Conservation (phyloP, 495 filamentous ascomycete species). For the Oidiodendron maius region DNA sequence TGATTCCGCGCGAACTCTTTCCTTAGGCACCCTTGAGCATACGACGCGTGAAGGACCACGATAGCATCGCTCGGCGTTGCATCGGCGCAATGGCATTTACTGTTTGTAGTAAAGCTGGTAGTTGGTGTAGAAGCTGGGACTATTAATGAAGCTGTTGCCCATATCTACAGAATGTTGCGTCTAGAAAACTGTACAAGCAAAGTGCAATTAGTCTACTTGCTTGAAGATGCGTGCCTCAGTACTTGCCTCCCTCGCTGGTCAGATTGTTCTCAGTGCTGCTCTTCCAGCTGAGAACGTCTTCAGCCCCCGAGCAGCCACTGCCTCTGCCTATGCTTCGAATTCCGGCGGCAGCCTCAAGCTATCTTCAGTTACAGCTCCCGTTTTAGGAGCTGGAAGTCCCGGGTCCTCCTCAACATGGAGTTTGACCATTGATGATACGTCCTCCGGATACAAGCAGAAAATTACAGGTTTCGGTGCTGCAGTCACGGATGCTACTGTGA, state of each 20-base stretch:
- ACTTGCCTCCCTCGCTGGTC: neutral
- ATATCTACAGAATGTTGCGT: neutral
- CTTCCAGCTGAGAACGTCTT: neutral
- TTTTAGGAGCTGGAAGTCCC: slow-evolving; percentile 25
- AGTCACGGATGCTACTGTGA: slow-evolving; percentile 50
- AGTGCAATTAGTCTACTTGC: neutral
- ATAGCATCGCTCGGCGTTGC: neutral
- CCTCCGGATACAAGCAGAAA: slow-evolving; percentile 39
- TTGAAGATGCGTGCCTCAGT: slow-evolving; percentile 3
- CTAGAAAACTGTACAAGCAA: neutral
- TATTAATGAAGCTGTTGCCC: neutral
- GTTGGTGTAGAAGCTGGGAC: neutral
- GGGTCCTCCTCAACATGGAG: slow-evolving; percentile 37
- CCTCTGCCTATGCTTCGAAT: slow-evolving; percentile 35
- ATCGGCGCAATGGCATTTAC: neutral
- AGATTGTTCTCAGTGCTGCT: slow-evolving; percentile 1
- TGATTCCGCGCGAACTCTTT: neutral
- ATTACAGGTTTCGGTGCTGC: slow-evolving; percentile 50
- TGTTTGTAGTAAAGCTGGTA: neutral
- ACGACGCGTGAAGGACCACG: neutral
- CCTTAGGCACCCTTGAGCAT: neutral
- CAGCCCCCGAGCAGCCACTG: neutral
- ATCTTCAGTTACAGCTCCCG: slow-evolving; percentile 32
- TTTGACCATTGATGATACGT: slow-evolving; percentile 43
- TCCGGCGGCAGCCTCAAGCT: slow-evolving; percentile 41